Percentiles rank a stretch among this genome's conserved stretches.
Conservation (phyloP, 2,329 filamentous ascomycete genomes). For the Chrysoporthe austroafricana region DNA sequence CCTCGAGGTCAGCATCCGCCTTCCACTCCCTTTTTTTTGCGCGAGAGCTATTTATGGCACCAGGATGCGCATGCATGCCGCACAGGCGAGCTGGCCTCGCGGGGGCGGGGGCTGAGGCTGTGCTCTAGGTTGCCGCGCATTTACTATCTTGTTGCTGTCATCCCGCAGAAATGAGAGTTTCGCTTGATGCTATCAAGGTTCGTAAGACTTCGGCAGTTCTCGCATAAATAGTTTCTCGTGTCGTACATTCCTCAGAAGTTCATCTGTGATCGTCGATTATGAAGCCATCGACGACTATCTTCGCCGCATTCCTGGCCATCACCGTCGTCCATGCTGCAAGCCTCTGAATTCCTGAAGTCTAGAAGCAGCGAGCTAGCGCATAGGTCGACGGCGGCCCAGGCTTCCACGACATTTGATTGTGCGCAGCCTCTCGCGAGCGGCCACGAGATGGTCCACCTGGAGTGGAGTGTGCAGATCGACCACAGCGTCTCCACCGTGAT, state of each 20-base stretch:
- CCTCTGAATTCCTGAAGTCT: too few species aligned
- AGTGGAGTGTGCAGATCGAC: neutral
- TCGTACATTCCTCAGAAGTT: neutral
- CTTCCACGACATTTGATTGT: neutral
- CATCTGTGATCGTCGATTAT: neutral
- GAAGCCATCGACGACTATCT: neutral
- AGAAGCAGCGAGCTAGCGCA: neutral
- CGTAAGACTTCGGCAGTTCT: neutral
- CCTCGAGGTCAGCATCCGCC: conserved; percentile 1
- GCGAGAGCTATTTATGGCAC: conserved; percentile 4
- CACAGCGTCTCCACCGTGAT: neutral
- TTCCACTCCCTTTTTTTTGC: conserved; percentile 6
- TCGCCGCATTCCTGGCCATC: neutral
- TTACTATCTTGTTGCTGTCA: neutral
- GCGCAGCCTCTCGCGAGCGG: neutral
- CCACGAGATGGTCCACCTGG: neutral
- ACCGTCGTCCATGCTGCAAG: neutral
- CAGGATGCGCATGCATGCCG: neutral
- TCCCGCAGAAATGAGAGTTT: neutral
- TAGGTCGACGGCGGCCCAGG: neutral
- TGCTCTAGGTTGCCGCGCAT: neutral
- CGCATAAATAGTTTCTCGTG: neutral
- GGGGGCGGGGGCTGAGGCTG: neutral
- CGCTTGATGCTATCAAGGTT: neutral
- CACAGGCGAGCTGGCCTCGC: neutral